Percentiles rank a stretch among this genome's conserved stretches.
These are phyloP conservation scores for Ballota nigra DNA, from an alignment of 257 asterid species.

Conservation along the genomic window DNA sequence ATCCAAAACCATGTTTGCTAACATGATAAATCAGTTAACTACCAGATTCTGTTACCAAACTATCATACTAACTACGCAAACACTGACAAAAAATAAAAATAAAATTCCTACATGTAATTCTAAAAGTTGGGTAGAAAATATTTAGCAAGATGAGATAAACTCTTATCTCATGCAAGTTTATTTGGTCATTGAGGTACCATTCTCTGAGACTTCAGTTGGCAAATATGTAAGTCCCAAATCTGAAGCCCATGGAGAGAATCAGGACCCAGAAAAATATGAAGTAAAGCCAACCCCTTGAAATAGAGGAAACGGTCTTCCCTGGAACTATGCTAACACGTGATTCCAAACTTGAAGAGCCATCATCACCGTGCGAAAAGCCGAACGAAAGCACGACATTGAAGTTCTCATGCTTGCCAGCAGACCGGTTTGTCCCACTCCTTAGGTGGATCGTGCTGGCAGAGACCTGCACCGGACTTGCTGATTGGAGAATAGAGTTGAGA, in stretches of 20 bases:
- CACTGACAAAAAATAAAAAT: background rate
- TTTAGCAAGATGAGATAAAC: background rate
- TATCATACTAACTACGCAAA: background rate
- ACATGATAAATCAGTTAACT: background rate
- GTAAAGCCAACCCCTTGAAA: slow-evolving; percentile 47
- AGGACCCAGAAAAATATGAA: slow-evolving; percentile 46
- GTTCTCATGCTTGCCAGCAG: slow-evolving; percentile 38
- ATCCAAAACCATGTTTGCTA: no score
- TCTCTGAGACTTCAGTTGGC: slow-evolving; percentile 26
- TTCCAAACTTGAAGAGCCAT: slow-evolving; percentile 53
- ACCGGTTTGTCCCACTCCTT: slow-evolving; percentile 31
- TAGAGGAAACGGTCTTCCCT: slow-evolving; percentile 45
- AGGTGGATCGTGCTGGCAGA: slow-evolving; percentile 51
- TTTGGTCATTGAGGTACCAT: background rate
- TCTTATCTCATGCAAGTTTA: background rate
- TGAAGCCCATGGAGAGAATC: slow-evolving; percentile 53
- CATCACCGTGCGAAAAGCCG: slow-evolving; percentile 45
- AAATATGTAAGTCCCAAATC: slow-evolving; percentile 40
- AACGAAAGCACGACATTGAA: slow-evolving; percentile 56
- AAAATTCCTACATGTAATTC: background rate
- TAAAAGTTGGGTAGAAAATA: background rate
- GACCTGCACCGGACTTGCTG: slow-evolving; percentile 50
- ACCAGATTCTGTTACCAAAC: background rate
- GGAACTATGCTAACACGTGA: slow-evolving; percentile 46
- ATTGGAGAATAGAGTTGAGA: slow-evolving; percentile 33